phyloP scores from a whole-genome alignment of 2,329 filamentous ascomycete species.

The Neonectria coccinea region DNA sequence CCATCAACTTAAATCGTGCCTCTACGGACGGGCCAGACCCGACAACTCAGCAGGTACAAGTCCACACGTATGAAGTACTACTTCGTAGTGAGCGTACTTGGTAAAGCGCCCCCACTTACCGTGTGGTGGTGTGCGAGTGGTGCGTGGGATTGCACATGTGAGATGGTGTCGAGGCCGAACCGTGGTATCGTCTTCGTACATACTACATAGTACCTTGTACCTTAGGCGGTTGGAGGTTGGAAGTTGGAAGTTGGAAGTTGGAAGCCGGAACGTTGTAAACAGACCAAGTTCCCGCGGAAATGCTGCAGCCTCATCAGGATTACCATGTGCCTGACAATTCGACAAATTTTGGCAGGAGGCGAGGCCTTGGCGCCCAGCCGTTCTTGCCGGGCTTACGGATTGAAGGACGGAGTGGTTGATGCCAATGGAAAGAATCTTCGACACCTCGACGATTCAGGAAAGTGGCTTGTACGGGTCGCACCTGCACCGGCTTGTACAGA shows the following conservation, averaged over 20 bases:
- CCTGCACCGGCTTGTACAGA: background rate
- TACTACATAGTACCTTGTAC: constrained; percentile 6
- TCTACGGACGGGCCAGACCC: constrained; percentile 4
- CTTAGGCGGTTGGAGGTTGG: constrained; percentile 1
- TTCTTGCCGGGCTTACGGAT: constrained; percentile 13
- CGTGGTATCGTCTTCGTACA: background rate
- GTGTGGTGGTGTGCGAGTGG: constrained; percentile 14
- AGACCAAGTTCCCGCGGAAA: background rate
- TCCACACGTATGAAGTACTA: background rate
- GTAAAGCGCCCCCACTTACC: constrained; percentile 19
- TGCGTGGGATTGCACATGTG: constrained; percentile 2
- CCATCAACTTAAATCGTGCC: background rate
- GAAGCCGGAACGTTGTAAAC: background rate
- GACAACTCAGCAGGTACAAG: constrained; percentile 14
- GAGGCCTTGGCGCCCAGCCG: constrained; percentile 21
- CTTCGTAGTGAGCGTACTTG: background rate
- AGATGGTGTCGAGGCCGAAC: background rate
- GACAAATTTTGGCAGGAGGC: constrained; percentile 9
- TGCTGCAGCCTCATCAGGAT: background rate
- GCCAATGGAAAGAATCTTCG: constrained; percentile 2
- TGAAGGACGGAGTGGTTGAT: background rate
- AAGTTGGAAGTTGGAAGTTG: constrained; percentile 10
- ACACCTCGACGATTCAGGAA: background rate
- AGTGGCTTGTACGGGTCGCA: constrained; percentile 8
- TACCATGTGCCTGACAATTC: background rate